These are phyloP conservation scores for Ceratobasidium sp. DNA, from an alignment of 1,284 basidiomycete genomes.

Conservation along the genomic window DNA sequence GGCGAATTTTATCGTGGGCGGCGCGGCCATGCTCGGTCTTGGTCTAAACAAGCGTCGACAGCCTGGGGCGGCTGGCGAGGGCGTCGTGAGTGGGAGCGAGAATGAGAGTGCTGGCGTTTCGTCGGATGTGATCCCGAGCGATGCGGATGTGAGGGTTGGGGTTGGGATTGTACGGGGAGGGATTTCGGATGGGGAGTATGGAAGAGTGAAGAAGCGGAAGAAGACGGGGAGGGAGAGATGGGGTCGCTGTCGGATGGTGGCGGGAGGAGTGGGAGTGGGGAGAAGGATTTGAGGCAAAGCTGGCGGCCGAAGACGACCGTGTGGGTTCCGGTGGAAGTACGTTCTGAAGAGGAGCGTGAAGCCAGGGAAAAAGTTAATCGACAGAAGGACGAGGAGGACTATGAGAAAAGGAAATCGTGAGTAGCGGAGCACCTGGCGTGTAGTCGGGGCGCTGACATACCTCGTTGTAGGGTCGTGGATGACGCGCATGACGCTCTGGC, in stretches of 20 bases:
- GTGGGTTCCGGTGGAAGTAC: constrained; percentile 21
- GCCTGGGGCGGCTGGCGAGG: not conserved
- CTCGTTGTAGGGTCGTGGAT: constrained; percentile 8
- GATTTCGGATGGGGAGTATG: constrained; percentile 35
- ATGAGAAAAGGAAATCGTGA: constrained; percentile 33
- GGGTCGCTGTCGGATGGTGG: constrained; percentile 22
- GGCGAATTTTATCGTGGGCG: constrained; percentile 42
- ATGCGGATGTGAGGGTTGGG: constrained; percentile 11
- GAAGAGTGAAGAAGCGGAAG: constrained; percentile 18
- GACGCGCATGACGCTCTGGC: constrained; percentile 14
- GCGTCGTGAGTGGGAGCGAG: constrained; percentile 39
- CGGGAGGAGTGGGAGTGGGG: not conserved
- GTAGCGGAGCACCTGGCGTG: not conserved
- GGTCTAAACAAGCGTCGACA: constrained; percentile 10
- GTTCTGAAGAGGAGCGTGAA: constrained; percentile 4
- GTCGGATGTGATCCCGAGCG: constrained; percentile 21
- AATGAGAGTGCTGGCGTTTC: constrained; percentile 33
- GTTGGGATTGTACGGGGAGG: constrained; percentile 2
- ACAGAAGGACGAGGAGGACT: constrained; percentile 7
- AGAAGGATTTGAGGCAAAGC: constrained; percentile 6
- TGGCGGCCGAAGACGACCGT: constrained; percentile 1
- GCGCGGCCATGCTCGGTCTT: constrained; percentile 28
- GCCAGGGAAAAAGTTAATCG: not conserved
- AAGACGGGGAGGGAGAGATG: constrained; percentile 17
- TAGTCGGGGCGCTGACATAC: not conserved